A percentile compares a stretch with the other conserved stretches of the same genome.
Conservation (phyloP, 345 rosid genomes). For the Brassica rapa region DNA sequence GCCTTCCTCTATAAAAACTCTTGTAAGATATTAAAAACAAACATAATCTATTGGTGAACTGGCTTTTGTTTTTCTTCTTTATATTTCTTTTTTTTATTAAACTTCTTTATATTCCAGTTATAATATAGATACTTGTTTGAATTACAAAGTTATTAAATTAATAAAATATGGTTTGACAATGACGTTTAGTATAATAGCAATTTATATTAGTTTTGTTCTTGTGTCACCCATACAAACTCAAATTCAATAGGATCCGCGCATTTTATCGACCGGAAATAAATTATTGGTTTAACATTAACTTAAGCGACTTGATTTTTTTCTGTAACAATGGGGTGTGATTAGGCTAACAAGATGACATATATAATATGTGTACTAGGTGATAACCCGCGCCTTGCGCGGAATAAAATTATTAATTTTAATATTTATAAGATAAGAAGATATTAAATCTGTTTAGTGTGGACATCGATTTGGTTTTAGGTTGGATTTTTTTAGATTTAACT, state of each 20-base stretch:
- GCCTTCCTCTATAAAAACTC: constrained; percentile 38
- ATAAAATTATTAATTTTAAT: too few relatives aligned
- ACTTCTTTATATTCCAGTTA: background rate
- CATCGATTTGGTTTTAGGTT: too few relatives aligned
- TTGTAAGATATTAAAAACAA: constrained; percentile 8
- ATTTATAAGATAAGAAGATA: too few relatives aligned
- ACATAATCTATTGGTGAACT: constrained; percentile 6
- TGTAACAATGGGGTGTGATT: background rate
- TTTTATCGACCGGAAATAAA: background rate
- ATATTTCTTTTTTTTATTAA: background rate
- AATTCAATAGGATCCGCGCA: background rate
- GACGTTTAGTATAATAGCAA: background rate
- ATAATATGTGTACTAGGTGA: background rate
- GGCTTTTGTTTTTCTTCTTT: constrained; percentile 7
- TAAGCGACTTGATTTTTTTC: background rate
- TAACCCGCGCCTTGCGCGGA: too few relatives aligned
- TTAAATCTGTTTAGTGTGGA: too few relatives aligned
- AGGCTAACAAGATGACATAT: background rate
- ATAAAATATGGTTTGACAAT: constrained; percentile 1
- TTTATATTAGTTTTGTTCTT: background rate
- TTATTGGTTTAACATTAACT: background rate
- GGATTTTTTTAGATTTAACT: too few relatives aligned
- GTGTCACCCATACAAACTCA: background rate
- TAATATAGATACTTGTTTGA: background rate
- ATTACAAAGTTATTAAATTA: background rate